Evolutionary conservation across 352 stramenopile species (phyloP).

Genomic region (Globisporangium barbulae): DNA sequence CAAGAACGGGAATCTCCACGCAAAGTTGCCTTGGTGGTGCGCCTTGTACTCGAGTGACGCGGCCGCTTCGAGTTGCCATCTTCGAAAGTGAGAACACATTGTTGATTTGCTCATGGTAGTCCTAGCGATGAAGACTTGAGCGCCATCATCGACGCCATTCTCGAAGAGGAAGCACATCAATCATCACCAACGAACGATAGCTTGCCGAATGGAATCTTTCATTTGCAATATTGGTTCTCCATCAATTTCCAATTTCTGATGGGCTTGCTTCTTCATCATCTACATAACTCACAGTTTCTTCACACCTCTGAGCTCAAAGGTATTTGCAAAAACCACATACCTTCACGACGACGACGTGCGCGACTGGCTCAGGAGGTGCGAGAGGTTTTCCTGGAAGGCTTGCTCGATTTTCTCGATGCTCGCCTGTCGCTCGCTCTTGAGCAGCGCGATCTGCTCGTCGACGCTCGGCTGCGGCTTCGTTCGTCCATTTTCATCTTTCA

Average conservation of each 20-base stretch:
- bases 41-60: background rate
- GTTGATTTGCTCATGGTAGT: background rate
- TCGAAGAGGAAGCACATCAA: constrained; percentile 2
- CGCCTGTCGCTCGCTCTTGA: constrained; percentile 32
- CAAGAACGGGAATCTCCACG: background rate
- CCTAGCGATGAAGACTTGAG: background rate
- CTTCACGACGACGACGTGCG: background rate
- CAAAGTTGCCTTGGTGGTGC: background rate
- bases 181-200: background rate
- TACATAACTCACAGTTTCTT: background rate
- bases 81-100: background rate
- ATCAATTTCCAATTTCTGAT: constrained; percentile 11
- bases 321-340: background rate
- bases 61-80: constrained; percentile 2
- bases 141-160: background rate
- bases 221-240: constrained; percentile 4
- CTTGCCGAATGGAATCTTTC: background rate
- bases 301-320: background rate
- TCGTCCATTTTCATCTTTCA: constrained; percentile 6
- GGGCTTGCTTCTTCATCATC: background rate
- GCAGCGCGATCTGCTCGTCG: constrained; percentile 29
- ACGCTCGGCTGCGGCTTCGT: constrained; percentile 14
- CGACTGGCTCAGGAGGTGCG: constrained; percentile 22
- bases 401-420: constrained; percentile 32
- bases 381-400: constrained; percentile 38